Evolutionary conservation across 2,329 filamentous ascomycete genomes (phyloP).

Genomic region (Sclerotinia borealis): DNA sequence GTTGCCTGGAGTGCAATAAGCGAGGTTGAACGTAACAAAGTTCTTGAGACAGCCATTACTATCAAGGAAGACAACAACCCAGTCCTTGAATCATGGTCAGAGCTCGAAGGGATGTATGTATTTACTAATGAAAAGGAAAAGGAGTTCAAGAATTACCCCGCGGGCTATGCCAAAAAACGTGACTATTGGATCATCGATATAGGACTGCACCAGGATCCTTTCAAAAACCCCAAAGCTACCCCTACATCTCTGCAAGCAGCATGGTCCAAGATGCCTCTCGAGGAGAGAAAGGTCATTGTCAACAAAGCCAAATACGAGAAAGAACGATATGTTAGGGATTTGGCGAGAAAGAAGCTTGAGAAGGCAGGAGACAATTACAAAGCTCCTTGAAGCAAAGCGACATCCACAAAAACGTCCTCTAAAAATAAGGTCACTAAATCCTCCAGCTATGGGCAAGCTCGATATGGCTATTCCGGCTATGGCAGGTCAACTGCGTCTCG

Average conservation of each 20-base stretch:
- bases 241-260: background rate
- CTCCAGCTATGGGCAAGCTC: background rate
- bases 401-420: background rate
- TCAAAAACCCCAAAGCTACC: background rate
- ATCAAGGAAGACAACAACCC: slow-evolving; percentile 1
- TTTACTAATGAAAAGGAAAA: background rate
- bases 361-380: slow-evolving; percentile 1
- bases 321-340: background rate
- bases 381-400: background rate
- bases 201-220: background rate
- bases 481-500: background rate
- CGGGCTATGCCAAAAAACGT: background rate
- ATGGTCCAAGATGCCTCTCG: background rate
- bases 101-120: background rate
- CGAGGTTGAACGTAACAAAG: background rate
- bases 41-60: background rate
- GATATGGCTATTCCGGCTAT: background rate
- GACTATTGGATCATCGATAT: background rate
- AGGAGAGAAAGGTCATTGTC: background rate
- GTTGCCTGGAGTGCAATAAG: background rate
- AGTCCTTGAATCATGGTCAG: background rate
- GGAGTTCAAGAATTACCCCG: background rate
- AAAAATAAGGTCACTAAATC: background rate
- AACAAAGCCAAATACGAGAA: background rate
- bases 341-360: background rate